A percentile compares a stretch with the other conserved stretches of the same genome.
phyloP scores from a whole-genome alignment of 305 asterid genomes.

The Striga hermonthica region DNA sequence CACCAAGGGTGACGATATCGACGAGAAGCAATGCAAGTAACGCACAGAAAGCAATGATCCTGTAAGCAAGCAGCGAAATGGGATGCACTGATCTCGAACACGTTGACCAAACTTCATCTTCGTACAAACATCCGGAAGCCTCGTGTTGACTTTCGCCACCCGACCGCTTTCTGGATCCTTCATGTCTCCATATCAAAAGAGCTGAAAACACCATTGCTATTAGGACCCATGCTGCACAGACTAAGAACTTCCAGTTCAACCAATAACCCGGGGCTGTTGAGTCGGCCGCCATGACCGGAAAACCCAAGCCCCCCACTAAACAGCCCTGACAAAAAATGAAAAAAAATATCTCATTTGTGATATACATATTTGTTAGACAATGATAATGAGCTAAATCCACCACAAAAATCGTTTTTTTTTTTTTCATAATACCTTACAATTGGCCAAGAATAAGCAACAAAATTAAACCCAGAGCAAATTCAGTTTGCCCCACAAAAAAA shows the following conservation, averaged over 20 bases:
- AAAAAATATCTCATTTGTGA: slow-evolving; percentile 23
- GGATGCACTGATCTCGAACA: slow-evolving; percentile 57
- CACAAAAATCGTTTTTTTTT: too few relatives aligned
- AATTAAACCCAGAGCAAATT: neutral
- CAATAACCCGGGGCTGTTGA: slow-evolving; percentile 62
- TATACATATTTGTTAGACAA: neutral
- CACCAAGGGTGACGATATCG: slow-evolving; percentile 43
- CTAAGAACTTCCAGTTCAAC: slow-evolving; percentile 78
- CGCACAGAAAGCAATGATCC: slow-evolving; percentile 53
- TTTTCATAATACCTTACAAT: too few relatives aligned
- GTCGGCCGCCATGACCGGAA: slow-evolving; percentile 54
- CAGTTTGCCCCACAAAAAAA: neutral
- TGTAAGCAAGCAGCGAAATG: slow-evolving; percentile 65
- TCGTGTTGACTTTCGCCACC: slow-evolving; percentile 31
- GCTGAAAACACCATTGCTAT: slow-evolving; percentile 42
- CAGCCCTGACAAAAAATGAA: slow-evolving; percentile 47
- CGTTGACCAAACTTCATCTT: slow-evolving; percentile 74
- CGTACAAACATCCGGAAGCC: slow-evolving; percentile 45
- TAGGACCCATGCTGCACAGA: slow-evolving; percentile 61
- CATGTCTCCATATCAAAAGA: slow-evolving; percentile 64
- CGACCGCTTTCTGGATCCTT: slow-evolving; percentile 43
- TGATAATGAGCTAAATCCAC: slow-evolving; percentile 1
- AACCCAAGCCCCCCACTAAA: slow-evolving; percentile 37
- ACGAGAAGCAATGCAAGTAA: slow-evolving; percentile 54
- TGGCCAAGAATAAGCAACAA: too few relatives aligned